Base-by-base conservation (phyloP, 2,329 filamentous ascomycete genomes). In the Xylaria sp. region DNA sequence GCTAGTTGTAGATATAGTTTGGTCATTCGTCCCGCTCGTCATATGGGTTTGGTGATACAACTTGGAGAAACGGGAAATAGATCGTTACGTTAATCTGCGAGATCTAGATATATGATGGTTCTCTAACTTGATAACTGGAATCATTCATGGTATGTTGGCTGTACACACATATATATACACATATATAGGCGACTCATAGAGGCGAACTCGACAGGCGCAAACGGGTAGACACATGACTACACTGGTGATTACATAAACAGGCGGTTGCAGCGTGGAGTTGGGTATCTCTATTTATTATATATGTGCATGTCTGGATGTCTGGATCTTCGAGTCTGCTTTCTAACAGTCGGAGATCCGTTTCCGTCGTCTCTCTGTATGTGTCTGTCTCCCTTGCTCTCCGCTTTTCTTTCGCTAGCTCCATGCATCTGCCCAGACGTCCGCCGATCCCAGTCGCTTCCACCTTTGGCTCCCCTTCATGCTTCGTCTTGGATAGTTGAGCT, bases 241-340 rank as follows among this genome's bases (percentile, higher is more conserved):
- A 30, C 12, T 24, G 39, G 32, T 8, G 45, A 8, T 1, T 4
- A 12, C 4, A 27, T n/a, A 32, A n/a, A 50, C 34, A 27, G n/a
- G 12, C 21, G n/a, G 30, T n/a, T 11, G 42, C 19, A 5, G 17
- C 7, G 56, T 12, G 27, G 65, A 60, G 65, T 30, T 57, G 65
- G 65, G 61, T 66, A 66, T 68, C 62, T 69, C 42, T 42, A n/a
- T 65, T 57, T 14, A 51, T 56, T 64, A 61, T 45, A 9, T 48
- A 36, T 32, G 12, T 47, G 36, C 34, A 58, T 56, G 11, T 19
- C 30, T 62, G 34, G 32, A 30, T 36, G 51, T 58, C 39, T 42
- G 39, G 14, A 42, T 1, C 12, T 14, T 14, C 39, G 17, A 47
- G 42, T 47, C 42, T 19, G 42, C 8, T 11, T 42, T 42, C 11